Evolutionary conservation across 2,329 filamentous ascomycete genomes (phyloP).

Genomic region (Diaporthe batatas): DNA sequence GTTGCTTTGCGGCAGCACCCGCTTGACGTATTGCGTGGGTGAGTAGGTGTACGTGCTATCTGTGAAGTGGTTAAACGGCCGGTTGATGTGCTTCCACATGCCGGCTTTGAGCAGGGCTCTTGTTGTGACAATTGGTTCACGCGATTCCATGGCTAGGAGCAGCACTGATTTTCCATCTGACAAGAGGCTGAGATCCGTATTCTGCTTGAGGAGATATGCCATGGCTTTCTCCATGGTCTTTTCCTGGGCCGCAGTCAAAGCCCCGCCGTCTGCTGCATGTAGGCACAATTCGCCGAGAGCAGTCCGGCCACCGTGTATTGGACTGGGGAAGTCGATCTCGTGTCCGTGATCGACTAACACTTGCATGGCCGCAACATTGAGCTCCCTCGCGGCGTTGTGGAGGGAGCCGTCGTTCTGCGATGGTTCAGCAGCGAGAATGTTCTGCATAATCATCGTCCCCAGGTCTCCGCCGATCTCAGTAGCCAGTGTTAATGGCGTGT

Average conservation of each 20-base stretch:
- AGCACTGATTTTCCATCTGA: conserved; percentile 70
- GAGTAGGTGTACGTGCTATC: conserved; percentile 71
- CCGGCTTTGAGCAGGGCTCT: conserved; percentile 72
- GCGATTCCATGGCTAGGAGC: conserved; percentile 70
- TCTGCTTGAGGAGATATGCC: conserved; percentile 66
- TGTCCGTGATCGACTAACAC: conserved; percentile 71
- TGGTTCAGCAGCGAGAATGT: conserved; percentile 67
- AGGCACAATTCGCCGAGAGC: conserved; percentile 75
- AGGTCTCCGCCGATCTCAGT: conserved; percentile 67
- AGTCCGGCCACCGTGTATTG: conserved; percentile 72
- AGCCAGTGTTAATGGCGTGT: conserved; percentile 72
- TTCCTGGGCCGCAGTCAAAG: conserved; percentile 61
- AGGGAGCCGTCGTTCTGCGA: conserved; percentile 75
- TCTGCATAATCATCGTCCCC: conserved; percentile 66
- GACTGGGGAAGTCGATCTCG: conserved; percentile 74
- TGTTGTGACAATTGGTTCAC: conserved; percentile 67
- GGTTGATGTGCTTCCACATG: conserved; percentile 75
- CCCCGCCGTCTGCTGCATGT: conserved; percentile 62
- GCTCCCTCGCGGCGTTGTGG: conserved; percentile 72
- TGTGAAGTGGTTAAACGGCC: conserved; percentile 67
- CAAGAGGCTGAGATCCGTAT: conserved; percentile 68
- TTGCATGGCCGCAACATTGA: conserved; percentile 69
- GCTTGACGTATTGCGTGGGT: conserved; percentile 72
- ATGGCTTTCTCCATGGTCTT: conserved; percentile 71
- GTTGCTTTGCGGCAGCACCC: conserved; percentile 58